Percentiles rank a stretch among this genome's conserved stretches.
phyloP scores from a whole-genome alignment of 2,329 filamentous ascomycete genomes.

The Aschersonia sp. region DNA sequence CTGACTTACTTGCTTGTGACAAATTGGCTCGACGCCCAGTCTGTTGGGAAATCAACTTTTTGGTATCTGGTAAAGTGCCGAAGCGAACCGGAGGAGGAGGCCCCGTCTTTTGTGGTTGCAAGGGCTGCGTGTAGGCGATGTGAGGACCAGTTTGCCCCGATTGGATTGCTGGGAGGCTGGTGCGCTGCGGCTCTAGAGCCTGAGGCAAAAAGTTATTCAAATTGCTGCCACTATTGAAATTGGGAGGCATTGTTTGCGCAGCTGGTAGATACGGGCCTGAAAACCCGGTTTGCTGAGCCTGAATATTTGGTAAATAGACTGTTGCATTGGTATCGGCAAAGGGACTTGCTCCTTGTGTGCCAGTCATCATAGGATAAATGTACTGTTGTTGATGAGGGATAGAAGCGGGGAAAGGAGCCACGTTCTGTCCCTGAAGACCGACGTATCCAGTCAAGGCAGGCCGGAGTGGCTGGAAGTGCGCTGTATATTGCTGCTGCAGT shows the following conservation, averaged over 20 bases:
- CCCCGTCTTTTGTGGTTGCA: conserved; percentile 34
- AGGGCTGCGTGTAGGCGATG: conserved; percentile 34
- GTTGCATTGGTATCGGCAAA: conserved; percentile 22
- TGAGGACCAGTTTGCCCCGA: conserved; percentile 34
- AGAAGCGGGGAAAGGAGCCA: conserved; percentile 22
- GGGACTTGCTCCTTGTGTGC: conserved; percentile 22
- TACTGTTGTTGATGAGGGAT: conserved; percentile 15
- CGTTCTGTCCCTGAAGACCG: conserved; percentile 18
- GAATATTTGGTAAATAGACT: conserved; percentile 31
- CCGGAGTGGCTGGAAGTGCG: conserved; percentile 30
- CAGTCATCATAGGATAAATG: conserved; percentile 37
- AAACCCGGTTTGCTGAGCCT: conserved; percentile 53
- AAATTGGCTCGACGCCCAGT: conserved; percentile 86
- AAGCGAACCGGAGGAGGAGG: conserved; percentile 82
- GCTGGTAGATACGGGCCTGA: conserved; percentile 20
- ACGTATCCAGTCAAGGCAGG: conserved; percentile 21
- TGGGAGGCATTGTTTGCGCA: conserved; percentile 29
- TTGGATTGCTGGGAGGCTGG: conserved; percentile 33
- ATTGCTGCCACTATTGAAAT: conserved; percentile 23
- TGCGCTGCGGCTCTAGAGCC: conserved; percentile 45
- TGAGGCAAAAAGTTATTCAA: conserved; percentile 46
- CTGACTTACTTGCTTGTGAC: conserved; percentile 81
- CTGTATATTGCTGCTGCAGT: conserved; percentile 45
- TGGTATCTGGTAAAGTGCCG: conserved; percentile 56
- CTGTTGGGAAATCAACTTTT: conserved; percentile 70